phyloP scores from a whole-genome alignment of 1,284 basidiomycete genomes.

The Leccinum solheimii region DNA sequence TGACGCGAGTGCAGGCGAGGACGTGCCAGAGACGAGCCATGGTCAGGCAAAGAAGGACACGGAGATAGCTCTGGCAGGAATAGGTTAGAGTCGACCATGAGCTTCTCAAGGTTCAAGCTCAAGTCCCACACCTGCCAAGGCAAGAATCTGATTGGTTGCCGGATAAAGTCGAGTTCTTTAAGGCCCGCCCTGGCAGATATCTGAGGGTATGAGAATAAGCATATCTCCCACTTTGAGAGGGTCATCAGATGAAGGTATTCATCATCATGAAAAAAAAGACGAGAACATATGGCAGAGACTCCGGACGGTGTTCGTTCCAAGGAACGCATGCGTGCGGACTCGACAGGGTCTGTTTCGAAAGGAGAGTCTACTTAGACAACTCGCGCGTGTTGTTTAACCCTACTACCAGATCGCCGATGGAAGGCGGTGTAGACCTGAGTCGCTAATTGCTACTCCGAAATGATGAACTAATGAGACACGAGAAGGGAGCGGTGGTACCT shows the following conservation, averaged over 20 bases:
- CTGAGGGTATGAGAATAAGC: slow-evolving; percentile 61
- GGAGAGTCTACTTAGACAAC: slow-evolving; percentile 29
- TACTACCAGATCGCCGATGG: slow-evolving; percentile 23
- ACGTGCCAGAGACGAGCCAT: no score
- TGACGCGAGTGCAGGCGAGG: no score
- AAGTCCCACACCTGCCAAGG: slow-evolving; percentile 66
- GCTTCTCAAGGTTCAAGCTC: slow-evolving; percentile 49
- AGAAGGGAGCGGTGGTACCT: slow-evolving; percentile 22
- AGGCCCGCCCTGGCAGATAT: slow-evolving; percentile 55
- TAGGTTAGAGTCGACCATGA: slow-evolving; percentile 48
- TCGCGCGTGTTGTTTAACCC: slow-evolving; percentile 35
- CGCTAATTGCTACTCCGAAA: slow-evolving; percentile 23
- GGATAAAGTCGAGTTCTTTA: slow-evolving; percentile 57
- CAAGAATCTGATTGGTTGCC: slow-evolving; percentile 60
- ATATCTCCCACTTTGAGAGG: slow-evolving; percentile 41
- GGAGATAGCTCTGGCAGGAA: no score
- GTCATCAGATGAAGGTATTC: slow-evolving; percentile 6
- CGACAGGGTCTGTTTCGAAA: slow-evolving; percentile 13
- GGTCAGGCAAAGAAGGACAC: no score
- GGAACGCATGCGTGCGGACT: slow-evolving; percentile 25
- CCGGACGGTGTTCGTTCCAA: slow-evolving; percentile 33
- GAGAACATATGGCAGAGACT: slow-evolving; percentile 25
- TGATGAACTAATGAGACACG: slow-evolving; percentile 10
- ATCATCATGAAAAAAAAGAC: no score
- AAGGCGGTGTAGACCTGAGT: slow-evolving; percentile 30